Percentiles rank a stretch among this genome's conserved stretches.
These are phyloP conservation scores for Nidularia pulvinata DNA, from an alignment of 768 basidiomycete genomes.

Conservation along the genomic window DNA sequence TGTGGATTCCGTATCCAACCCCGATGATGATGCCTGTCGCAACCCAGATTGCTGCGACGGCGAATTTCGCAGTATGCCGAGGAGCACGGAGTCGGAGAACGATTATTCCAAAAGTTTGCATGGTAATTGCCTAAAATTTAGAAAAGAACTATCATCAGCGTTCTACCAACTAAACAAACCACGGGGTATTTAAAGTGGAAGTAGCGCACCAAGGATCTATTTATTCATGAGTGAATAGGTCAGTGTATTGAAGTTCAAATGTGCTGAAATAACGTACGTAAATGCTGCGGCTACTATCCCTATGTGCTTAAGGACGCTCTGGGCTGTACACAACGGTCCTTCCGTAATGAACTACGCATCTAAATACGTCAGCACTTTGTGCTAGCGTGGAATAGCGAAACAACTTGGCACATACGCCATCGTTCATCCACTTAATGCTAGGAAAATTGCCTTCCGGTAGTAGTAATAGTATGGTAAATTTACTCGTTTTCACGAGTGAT, in stretches of 20 bases:
- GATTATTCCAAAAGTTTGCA: slow-evolving; percentile 49
- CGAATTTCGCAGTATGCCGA: slow-evolving; percentile 21
- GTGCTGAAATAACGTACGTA: slow-evolving; percentile 26
- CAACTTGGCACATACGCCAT: slow-evolving; percentile 19
- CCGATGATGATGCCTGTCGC: slow-evolving; percentile 35
- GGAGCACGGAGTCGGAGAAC: slow-evolving; percentile 35
- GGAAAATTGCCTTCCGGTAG: slow-evolving; percentile 33
- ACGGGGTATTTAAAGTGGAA: not conserved
- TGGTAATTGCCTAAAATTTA: slow-evolving; percentile 36
- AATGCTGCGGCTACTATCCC: slow-evolving; percentile 46
- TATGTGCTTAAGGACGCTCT: slow-evolving; percentile 44
- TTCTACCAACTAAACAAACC: slow-evolving; percentile 7
- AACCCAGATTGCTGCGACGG: slow-evolving; percentile 36
- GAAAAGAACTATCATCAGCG: not conserved
- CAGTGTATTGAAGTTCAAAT: not conserved
- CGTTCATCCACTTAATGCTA: slow-evolving; percentile 38
- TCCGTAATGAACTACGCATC: slow-evolving; percentile 21
- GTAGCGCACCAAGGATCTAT: too few relatives aligned
- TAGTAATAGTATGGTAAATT: not conserved
- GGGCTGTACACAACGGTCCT: slow-evolving; percentile 39
- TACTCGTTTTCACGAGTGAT: not conserved
- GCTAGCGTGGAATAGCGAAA: not conserved
- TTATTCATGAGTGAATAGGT: slow-evolving; percentile 5
- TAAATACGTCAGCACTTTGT: not conserved
- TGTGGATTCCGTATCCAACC: slow-evolving; percentile 31